These are phyloP conservation scores for Lycium ferocissimum DNA, from an alignment of 257 asterid species.

Conservation along the genomic window DNA sequence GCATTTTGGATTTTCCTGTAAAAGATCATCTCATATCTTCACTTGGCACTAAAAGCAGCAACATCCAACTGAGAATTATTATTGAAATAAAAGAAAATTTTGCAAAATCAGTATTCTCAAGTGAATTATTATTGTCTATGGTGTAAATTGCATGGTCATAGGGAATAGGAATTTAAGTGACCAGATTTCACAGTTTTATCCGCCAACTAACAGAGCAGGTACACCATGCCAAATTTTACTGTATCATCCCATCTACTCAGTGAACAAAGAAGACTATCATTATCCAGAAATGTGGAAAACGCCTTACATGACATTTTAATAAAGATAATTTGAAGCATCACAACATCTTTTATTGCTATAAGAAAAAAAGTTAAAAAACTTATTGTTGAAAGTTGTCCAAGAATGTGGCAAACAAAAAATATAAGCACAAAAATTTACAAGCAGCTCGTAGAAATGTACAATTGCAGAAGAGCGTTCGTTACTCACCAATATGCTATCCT, in stretches of 20 bases:
- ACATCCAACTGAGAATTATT: neutral
- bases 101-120: neutral
- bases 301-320: neutral
- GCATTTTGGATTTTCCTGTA: neutral
- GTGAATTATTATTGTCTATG: neutral
- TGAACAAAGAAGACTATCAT: neutral
- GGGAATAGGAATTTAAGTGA: neutral
- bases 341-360: neutral
- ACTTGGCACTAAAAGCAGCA: neutral
- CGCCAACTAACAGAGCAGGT: neutral
- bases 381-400: conserved; percentile 24
- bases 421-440: conserved; percentile 50
- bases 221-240: neutral
- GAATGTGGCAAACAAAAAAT: conserved; percentile 20
- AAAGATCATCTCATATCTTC: neutral
- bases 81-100: neutral
- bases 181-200: neutral
- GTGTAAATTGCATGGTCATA: neutral
- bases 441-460: conserved; percentile 77
- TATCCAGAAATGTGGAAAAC: neutral
- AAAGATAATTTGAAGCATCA: conserved; percentile 15
- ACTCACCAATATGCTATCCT: conserved; percentile 50
- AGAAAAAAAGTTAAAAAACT: neutral
- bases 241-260: neutral
- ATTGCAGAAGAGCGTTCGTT: conserved; percentile 53